These are phyloP conservation scores for Diaporthe citriasiana DNA, from an alignment of 2,329 filamentous ascomycete species.

Conservation along the genomic window DNA sequence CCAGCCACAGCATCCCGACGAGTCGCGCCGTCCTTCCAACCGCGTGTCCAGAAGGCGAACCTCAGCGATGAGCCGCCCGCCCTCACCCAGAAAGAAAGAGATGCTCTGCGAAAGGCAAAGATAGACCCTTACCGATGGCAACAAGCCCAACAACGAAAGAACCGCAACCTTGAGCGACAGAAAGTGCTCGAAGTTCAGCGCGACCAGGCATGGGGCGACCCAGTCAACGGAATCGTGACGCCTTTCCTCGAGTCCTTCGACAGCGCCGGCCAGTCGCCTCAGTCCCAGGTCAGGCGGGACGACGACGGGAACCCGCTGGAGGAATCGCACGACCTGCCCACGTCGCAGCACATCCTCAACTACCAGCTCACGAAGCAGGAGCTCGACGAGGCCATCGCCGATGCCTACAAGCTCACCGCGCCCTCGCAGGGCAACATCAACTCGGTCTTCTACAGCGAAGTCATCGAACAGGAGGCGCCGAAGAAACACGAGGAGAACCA, in stretches of 20 bases:
- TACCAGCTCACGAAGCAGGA: slow-evolving; percentile 79
- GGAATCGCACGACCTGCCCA: slow-evolving; percentile 60
- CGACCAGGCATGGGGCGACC: slow-evolving; percentile 77
- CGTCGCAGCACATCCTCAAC: slow-evolving; percentile 74
- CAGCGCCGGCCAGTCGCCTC: slow-evolving; percentile 66
- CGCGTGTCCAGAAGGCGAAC: slow-evolving; percentile 75
- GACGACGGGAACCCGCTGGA: slow-evolving; percentile 58
- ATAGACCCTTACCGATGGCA: slow-evolving; percentile 87
- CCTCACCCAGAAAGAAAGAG: slow-evolving; percentile 72
- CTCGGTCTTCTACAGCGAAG: background rate
- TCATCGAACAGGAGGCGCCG: slow-evolving; percentile 46
- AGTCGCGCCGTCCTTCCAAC: slow-evolving; percentile 65
- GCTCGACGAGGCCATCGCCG: slow-evolving; percentile 74
- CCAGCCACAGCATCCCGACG: slow-evolving; percentile 59
- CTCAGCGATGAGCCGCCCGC: slow-evolving; percentile 73
- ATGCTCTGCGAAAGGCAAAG: slow-evolving; percentile 75
- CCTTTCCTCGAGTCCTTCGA: slow-evolving; percentile 88
- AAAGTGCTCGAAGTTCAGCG: slow-evolving; percentile 77
- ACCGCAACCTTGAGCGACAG: slow-evolving; percentile 83
- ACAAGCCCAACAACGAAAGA: slow-evolving; percentile 86
- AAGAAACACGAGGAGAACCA: slow-evolving; percentile 69
- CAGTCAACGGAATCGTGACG: slow-evolving; percentile 83
- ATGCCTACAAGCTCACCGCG: slow-evolving; percentile 77
- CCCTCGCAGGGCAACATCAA: slow-evolving; percentile 55
- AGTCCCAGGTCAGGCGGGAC: slow-evolving; percentile 55